A percentile compares a stretch with the other conserved stretches of the same genome.
Evolutionary conservation across 768 basidiomycete genomes (phyloP).

Genomic region (Trametes cingulata): DNA sequence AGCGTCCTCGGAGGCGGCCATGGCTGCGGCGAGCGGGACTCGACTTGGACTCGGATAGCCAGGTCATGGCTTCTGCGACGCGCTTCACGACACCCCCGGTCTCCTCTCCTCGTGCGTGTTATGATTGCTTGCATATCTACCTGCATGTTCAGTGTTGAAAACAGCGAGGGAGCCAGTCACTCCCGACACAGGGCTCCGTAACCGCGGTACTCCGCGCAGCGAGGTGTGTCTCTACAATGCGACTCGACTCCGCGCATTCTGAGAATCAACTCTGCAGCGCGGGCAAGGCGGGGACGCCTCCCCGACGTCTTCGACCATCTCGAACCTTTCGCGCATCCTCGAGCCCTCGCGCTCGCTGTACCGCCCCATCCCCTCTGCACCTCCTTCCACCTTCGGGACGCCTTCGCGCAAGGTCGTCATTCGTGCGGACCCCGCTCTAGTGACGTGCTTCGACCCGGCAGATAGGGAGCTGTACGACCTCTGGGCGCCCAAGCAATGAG

Average conservation of each 20-base stretch:
- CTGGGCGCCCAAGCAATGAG: slow-evolving; percentile 58
- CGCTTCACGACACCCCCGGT: slow-evolving; percentile 8
- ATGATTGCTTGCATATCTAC: no score
- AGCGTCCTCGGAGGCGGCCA: background rate
- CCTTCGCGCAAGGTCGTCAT: slow-evolving; percentile 42
- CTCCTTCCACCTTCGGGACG: slow-evolving; percentile 28
- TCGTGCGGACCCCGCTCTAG: slow-evolving; percentile 63
- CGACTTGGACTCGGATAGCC: no score
- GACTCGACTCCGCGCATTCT: background rate
- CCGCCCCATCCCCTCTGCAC: slow-evolving; percentile 13
- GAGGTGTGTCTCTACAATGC: slow-evolving; percentile 1
- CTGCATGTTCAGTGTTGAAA: background rate
- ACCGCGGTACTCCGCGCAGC: slow-evolving; percentile 9
- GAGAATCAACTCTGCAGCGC: background rate
- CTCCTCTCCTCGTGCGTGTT: background rate
- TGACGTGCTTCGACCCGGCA: slow-evolving; percentile 73
- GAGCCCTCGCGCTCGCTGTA: slow-evolving; percentile 17
- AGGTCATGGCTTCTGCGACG: slow-evolving; percentile 19
- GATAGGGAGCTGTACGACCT: slow-evolving; percentile 79
- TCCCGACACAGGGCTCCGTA: slow-evolving; percentile 21
- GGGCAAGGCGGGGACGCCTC: slow-evolving; percentile 17
- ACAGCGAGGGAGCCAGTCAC: slow-evolving; percentile 16
- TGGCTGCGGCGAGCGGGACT: background rate
- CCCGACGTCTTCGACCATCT: slow-evolving; percentile 23
- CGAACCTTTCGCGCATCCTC: slow-evolving; percentile 16